Evolutionary conservation across 2,329 filamentous ascomycete species (phyloP), one percentile per base, ranked within the genome.

Genomic region (Monilinia polystroma): DNA sequence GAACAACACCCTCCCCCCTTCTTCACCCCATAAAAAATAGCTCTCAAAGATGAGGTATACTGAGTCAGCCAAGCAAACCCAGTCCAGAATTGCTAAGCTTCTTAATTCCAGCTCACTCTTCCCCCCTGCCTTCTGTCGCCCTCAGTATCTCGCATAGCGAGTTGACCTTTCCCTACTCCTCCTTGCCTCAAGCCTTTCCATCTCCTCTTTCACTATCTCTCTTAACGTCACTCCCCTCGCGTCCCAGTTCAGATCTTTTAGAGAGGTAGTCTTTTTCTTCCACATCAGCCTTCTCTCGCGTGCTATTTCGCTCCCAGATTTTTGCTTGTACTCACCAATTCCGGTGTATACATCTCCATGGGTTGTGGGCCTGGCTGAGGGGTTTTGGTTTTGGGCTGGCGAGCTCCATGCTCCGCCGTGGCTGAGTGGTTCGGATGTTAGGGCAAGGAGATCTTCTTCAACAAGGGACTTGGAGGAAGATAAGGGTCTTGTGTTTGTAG

Each of bases 351-450:
- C 7, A 18, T 38, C 23, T 51, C 51, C 57, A 4, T 18, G 20
- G 20, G 38, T 1, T n/a, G 8, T 18, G 45, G 45, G 45, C 20
- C 16, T 16, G 41, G 12, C 16, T 43, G 41, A 43, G 41, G 6
- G 20, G 10, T 32, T 47, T 45, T 23, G 20, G 18, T 2, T 59
- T 35, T 29, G 6, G 16, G 18, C 6, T 23, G 56, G 11, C 8
- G 43, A 47, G 43, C 43, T 59, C 57, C 57, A 51, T 29, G 45
- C 20, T 60, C 45, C 45, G 29, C 57, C 57, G n/a, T 60, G 57
- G 18, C 20, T 20, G 29, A 60, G 57, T 3, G 57, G 45, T 11
- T 60, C 43, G 14, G 45, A 26, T 23, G 45, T 60, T 26, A 60
- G 29, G n/a, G 45, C 45, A 5, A 60, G 57, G 45, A 60, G 57